phyloP scores from a whole-genome alignment of 2,329 filamentous ascomycete genomes.

The Waltergamsia citrina region DNA sequence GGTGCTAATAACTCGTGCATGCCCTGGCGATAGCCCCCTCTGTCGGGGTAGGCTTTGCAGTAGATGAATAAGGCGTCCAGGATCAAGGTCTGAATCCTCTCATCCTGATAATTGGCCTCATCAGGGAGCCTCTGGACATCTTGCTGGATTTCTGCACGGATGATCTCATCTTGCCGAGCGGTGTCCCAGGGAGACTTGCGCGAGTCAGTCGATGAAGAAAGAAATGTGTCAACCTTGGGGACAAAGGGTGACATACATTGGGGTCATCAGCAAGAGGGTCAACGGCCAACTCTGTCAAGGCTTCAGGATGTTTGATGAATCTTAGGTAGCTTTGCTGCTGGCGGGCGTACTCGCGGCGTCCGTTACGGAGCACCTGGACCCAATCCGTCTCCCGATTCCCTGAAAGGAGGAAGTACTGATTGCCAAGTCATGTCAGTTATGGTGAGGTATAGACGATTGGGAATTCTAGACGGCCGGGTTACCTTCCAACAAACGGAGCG shows the following conservation, averaged over 20 bases:
- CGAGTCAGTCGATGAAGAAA: neutral
- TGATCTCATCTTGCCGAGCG: constrained; percentile 73
- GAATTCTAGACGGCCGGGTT: constrained; percentile 3
- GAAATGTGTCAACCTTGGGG: neutral
- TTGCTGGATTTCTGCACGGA: constrained; percentile 83
- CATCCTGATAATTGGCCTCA: constrained; percentile 79
- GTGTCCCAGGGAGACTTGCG: constrained; percentile 79
- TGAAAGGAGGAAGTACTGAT: constrained; percentile 71
- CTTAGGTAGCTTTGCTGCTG: constrained; percentile 67
- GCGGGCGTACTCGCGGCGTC: constrained; percentile 64
- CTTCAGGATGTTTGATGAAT: constrained; percentile 76
- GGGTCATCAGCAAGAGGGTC: constrained; percentile 83
- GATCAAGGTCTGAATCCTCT: constrained; percentile 68
- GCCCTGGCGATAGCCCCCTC: constrained; percentile 89
- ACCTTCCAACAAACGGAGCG: constrained; percentile 93
- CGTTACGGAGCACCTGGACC: constrained; percentile 56
- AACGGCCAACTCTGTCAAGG: constrained; percentile 56
- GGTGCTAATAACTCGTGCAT: constrained; percentile 97
- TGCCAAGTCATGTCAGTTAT: neutral
- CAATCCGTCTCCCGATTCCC: constrained; percentile 57
- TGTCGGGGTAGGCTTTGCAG: constrained; percentile 80
- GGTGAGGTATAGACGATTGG: too few relatives aligned
- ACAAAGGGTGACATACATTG: constrained; percentile 27
- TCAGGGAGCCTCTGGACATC: constrained; percentile 93
- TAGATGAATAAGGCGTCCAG: constrained; percentile 89